Evolutionary conservation across 495 filamentous ascomycete genomes (phyloP).

Genomic region (Chaetomium fimeti): DNA sequence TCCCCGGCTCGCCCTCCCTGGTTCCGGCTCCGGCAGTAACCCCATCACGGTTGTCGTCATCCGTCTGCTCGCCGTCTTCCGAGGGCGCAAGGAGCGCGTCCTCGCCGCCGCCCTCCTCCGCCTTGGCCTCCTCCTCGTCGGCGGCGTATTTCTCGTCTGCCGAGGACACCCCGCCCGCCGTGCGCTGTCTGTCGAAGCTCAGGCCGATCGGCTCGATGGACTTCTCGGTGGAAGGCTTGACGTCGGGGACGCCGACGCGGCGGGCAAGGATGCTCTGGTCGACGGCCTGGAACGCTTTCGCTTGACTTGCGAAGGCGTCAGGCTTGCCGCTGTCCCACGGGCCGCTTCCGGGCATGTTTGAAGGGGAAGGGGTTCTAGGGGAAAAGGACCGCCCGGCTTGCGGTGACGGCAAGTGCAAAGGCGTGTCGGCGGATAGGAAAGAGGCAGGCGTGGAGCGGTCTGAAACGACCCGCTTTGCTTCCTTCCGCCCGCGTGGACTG

Average conservation of each 20-base stretch:
- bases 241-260: constrained; percentile 43
- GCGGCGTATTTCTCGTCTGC: constrained; percentile 29
- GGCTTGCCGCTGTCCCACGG: constrained; percentile 27
- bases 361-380: constrained; percentile 17
- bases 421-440: constrained; percentile 32
- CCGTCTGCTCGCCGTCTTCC: constrained; percentile 43
- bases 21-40: constrained; percentile 27
- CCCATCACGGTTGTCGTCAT: constrained; percentile 4
- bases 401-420: constrained; percentile 29
- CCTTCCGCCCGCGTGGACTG: constrained; percentile 50
- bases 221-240: constrained; percentile 2
- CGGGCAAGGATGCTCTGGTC: constrained; percentile 54
- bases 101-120: constrained; percentile 27
- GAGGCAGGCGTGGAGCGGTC: constrained; percentile 38
- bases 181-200: constrained; percentile 37
- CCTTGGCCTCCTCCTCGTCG: constrained; percentile 27
- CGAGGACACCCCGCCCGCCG: constrained; percentile 24
- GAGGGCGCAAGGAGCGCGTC: constrained; percentile 36
- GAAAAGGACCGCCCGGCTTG: constrained; percentile 39
- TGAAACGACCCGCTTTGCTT: constrained; percentile 21
- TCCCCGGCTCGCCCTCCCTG: constrained; percentile 8
- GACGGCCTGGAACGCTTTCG: constrained; percentile 51
- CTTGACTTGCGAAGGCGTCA: constrained; percentile 43
- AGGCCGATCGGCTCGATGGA: constrained; percentile 41
- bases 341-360: not conserved